phyloP scores from a whole-genome alignment of 768 basidiomycete genomes.

The Boletus rubropictus region DNA sequence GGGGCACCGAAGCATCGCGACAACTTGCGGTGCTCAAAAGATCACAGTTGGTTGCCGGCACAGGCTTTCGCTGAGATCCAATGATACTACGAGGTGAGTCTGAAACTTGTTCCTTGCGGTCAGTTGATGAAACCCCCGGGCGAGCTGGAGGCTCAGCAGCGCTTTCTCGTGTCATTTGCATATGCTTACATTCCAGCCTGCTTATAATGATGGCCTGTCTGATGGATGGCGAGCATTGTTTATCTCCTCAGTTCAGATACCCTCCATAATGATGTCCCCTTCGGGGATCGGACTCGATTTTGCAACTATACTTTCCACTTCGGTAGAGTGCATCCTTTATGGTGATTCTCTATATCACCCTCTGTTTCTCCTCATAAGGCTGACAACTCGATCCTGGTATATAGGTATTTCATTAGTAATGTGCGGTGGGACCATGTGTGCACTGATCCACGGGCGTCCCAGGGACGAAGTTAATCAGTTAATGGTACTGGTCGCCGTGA shows the following conservation, averaged over 20 bases:
- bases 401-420: conserved; percentile 20
- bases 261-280: conserved; percentile 1
- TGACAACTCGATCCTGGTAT: neutral
- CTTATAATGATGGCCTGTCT: neutral
- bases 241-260: neutral
- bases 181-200: neutral
- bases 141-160: neutral
- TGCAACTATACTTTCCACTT: conserved; percentile 15
- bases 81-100: neutral
- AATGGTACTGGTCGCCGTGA: conserved; percentile 20
- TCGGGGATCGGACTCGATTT: conserved; percentile 7
- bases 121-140: neutral
- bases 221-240: neutral
- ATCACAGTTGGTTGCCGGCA: neutral
- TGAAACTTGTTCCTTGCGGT: neutral
- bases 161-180: neutral
- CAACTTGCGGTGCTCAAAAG: neutral
- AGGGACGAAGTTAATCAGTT: conserved; percentile 15
- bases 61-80: neutral
- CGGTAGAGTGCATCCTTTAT: conserved; percentile 20
- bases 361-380: neutral
- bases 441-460: conserved; percentile 14
- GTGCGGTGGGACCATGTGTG: conserved; percentile 24
- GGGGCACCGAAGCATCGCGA: neutral
- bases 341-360: conserved; percentile 5